Base-by-base conservation (phyloP, 1,284 basidiomycete species). In the Ganoderma boninense region DNA sequence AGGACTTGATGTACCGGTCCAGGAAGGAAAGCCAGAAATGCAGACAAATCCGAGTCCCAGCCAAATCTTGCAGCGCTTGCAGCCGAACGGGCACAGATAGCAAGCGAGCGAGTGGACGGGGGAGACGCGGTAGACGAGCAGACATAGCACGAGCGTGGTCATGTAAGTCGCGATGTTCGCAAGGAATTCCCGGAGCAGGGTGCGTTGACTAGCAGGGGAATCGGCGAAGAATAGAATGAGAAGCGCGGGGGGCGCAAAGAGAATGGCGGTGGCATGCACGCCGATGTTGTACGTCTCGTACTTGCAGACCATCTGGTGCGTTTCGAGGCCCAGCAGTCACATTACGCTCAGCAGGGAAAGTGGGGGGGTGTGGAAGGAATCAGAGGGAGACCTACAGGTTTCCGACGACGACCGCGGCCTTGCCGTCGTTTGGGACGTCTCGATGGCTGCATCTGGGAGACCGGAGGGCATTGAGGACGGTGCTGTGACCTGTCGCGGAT, bases 381-480 rank as follows among this genome's bases (percentile, higher is more conserved):
- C 73, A 69, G 73, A 26, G 16, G 4, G 35, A 46, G 40, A 44
- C 61, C 8, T 29, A 67, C 61, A 63, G 38, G 26, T 57, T 38
- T 23, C 66, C 66, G 5, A 32, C 61, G 52, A 46, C 35, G 38
- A 67, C n/a, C 6, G n/a, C n/a, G n/a, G 43, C 52, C 10, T 49
- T 52, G 0, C 40, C 42, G 38, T 44, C 61, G 2, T 7, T 49
- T 6, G 69, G 71, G 0, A 79, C 82, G n/a, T 83, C 80, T 44
- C 90, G 85, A 67, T 88, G 86, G 38, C 86, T 83, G 54, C 85
- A 85, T 23, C 84, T 85, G 72, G 70, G 54, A 68, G 43, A 29
- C 74, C 72, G 68, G 52, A 75, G 61, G 10, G 66, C 68, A 8
- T 49, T 44, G 57, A 71, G 70, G 20, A 68, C 67, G 20, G 68